Percentiles rank a stretch among this genome's conserved stretches.
Conservation (phyloP, 1,284 basidiomycete species). For the Fomitiporia mediterranea region DNA sequence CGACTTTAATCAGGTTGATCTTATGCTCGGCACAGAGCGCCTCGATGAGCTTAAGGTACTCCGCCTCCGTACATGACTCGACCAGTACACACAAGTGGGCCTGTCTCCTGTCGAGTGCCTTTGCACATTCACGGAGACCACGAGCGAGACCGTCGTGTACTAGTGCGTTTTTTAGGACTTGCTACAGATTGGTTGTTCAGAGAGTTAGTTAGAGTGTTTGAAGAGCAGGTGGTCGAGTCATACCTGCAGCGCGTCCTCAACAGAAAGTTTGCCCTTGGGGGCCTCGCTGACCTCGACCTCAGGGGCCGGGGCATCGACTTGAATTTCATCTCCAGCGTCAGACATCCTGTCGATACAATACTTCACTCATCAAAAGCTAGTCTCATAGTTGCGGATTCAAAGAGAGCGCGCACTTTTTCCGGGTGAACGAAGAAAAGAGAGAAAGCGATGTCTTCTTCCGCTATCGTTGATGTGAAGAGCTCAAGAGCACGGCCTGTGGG, state of each 20-base stretch:
- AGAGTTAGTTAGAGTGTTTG: constrained; percentile 2
- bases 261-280: constrained; percentile 91
- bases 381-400: no score
- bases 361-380: neutral
- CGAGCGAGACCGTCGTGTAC: constrained; percentile 98
- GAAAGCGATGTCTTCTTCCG: constrained; percentile 80
- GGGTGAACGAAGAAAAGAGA: constrained; percentile 40
- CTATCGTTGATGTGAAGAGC: constrained; percentile 71
- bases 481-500: neutral
- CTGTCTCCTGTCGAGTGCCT: constrained; percentile 98
- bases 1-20: constrained; percentile 99
- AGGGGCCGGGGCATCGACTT: constrained; percentile 66
- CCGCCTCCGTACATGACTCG: constrained; percentile 98
- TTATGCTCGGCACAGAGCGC: constrained; percentile 99
- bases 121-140: constrained; percentile 96
- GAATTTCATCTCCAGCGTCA: constrained; percentile 97
- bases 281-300: constrained; percentile 84
- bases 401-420: constrained; percentile 32
- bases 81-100: constrained; percentile 98
- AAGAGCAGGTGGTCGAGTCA: constrained; percentile 21
- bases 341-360: constrained; percentile 65
- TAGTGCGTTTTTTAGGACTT: constrained; percentile 94
- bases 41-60: constrained; percentile 99
- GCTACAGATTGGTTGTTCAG: constrained; percentile 38
- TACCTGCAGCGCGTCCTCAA: constrained; percentile 98